These are phyloP conservation scores for Rehmannia glutinosa DNA, from an alignment of 257 asterid genomes.

Conservation along the genomic window DNA sequence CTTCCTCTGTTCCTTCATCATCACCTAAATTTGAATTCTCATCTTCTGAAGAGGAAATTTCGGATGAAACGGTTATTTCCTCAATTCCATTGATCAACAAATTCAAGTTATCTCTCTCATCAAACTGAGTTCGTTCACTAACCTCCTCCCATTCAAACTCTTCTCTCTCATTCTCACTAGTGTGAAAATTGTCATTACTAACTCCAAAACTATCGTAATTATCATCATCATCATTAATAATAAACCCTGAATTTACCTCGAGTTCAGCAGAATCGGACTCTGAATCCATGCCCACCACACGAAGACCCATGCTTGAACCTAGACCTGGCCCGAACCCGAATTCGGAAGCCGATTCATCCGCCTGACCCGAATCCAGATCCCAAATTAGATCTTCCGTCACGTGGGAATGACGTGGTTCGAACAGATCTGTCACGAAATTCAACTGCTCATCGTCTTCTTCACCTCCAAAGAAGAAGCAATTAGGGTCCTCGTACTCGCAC, in stretches of 20 bases:
- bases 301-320: conserved; percentile 39
- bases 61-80: conserved; percentile 64
- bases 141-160: conserved; percentile 97
- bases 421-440: conserved; percentile 76
- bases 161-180: conserved; percentile 40
- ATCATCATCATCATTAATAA: conserved; percentile 28
- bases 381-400: conserved; percentile 32
- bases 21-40: conserved; percentile 32
- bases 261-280: conserved; percentile 76
- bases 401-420: conserved; percentile 40
- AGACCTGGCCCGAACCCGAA: conserved; percentile 57
- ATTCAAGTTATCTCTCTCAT: conserved; percentile 56
- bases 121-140: conserved; percentile 40
- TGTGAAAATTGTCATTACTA: conserved; percentile 18
- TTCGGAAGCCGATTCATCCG: conserved; percentile 39
- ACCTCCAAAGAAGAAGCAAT: conserved; percentile 36
- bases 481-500: conserved; percentile 46
- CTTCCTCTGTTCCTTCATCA: conserved; percentile 42
- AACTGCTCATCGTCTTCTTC: conserved; percentile 62
- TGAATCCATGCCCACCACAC: conserved; percentile 58
- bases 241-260: conserved; percentile 57
- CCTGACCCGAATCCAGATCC: conserved; percentile 32
- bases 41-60: conserved; percentile 33
- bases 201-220: conserved; percentile 29
- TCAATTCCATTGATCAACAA: conserved; percentile 68